Percentiles rank a stretch among this genome's conserved stretches.
Conservation (phyloP, 2,329 filamentous ascomycete genomes). For the Stagonosporopsis cucurbitacearum region DNA sequence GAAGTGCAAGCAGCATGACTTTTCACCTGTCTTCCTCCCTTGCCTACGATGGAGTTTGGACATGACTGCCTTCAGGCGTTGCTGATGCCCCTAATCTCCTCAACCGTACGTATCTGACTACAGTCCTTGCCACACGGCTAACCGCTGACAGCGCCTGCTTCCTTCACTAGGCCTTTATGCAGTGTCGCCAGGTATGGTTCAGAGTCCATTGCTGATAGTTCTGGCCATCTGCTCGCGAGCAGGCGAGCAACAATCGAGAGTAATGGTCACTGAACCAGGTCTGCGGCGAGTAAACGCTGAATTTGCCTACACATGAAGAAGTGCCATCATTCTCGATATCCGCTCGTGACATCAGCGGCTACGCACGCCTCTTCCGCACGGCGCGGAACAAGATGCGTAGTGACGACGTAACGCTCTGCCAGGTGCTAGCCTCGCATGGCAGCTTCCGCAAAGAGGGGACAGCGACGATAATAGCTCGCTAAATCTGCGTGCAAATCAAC, state of each 20-base stretch:
- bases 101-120: background rate
- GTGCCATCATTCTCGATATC: background rate
- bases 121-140: background rate
- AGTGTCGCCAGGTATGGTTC: background rate
- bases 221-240: too few species aligned
- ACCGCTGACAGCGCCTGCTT: background rate
- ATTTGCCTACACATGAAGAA: background rate
- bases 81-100: background rate
- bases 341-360: background rate
- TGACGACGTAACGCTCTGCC: background rate
- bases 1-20: background rate
- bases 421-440: background rate
- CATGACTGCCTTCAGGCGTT: background rate
- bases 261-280: too few species aligned
- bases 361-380: background rate
- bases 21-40: background rate
- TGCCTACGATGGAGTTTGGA: background rate
- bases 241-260: too few species aligned
- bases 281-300: background rate
- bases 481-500: background rate
- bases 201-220: background rate
- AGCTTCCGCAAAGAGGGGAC: constrained; percentile 6
- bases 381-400: background rate
- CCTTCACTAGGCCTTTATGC: background rate
- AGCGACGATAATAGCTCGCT: background rate